Evolutionary conservation across 345 rosid genomes (phyloP).

Genomic region (Salix exigua): DNA sequence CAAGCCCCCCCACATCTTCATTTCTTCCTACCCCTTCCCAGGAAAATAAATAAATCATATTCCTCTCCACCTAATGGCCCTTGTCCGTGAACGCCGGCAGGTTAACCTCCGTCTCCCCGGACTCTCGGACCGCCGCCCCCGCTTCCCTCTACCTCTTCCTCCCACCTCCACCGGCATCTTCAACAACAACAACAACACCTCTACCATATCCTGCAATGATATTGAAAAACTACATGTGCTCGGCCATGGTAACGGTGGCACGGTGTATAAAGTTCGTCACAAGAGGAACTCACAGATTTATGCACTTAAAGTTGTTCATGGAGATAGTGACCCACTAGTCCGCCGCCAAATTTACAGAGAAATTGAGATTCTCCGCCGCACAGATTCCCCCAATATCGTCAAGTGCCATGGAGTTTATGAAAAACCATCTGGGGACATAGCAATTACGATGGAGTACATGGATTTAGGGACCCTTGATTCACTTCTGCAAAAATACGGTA

Average conservation of each 20-base stretch:
- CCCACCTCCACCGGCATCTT: conserved; percentile 22
- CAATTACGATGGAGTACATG: conserved; percentile 78
- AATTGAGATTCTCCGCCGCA: conserved; percentile 76
- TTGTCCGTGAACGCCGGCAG: conserved; percentile 74
- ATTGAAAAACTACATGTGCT: conserved; percentile 65
- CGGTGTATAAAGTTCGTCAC: conserved; percentile 69
- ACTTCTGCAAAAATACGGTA: conserved; percentile 33
- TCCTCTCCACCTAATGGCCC: conserved; percentile 39
- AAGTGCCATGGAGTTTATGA: conserved; percentile 56
- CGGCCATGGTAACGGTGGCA: conserved; percentile 87
- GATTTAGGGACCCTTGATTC: conserved; percentile 68
- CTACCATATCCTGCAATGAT: conserved; percentile 34
- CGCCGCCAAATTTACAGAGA: conserved; percentile 68
- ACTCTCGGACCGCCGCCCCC: conserved; percentile 43
- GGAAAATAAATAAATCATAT: not conserved
- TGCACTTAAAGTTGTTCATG: conserved; percentile 66
- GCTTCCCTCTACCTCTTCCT: conserved; percentile 53
- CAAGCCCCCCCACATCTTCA: not conserved
- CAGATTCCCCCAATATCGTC: conserved; percentile 63
- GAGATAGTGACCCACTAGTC: conserved; percentile 48
- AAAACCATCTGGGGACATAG: conserved; percentile 60
- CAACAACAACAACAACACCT: not conserved
- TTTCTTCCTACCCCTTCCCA: not conserved
- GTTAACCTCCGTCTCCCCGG: conserved; percentile 75
- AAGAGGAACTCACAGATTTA: conserved; percentile 47